phyloP scores from a whole-genome alignment of 2,329 filamentous ascomycete genomes.

The Cercospora sp. region DNA sequence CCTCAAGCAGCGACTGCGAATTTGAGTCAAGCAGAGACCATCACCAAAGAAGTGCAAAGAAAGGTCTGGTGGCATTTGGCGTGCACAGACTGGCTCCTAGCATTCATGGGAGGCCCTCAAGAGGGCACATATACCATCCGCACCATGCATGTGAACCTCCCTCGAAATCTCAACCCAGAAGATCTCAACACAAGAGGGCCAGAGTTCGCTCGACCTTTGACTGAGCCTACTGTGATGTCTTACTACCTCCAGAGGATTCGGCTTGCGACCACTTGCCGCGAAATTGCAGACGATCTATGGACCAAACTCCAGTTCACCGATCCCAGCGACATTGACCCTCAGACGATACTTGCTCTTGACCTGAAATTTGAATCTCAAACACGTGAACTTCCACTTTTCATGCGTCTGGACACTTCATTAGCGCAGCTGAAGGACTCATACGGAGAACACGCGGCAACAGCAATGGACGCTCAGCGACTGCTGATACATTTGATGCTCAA shows the following conservation, averaged over 20 bases:
- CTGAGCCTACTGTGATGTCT: constrained; percentile 47
- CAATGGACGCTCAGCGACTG: constrained; percentile 17
- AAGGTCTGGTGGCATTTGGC: constrained; percentile 36
- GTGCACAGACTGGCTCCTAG: constrained; percentile 36
- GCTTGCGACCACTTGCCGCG: constrained; percentile 44
- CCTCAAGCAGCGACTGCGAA: neutral
- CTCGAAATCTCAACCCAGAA: constrained; percentile 46
- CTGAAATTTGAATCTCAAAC: constrained; percentile 24
- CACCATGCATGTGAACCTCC: constrained; percentile 45
- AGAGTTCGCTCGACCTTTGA: constrained; percentile 34
- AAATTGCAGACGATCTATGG: constrained; percentile 41
- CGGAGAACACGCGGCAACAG: constrained; percentile 7
- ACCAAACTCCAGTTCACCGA: constrained; percentile 29
- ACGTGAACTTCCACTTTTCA: constrained; percentile 23
- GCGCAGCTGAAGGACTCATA: constrained; percentile 18
- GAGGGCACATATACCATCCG: constrained; percentile 47
- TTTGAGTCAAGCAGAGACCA: constrained; percentile 19
- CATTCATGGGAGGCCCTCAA: constrained; percentile 46
- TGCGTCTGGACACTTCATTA: constrained; percentile 17
- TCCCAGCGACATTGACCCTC: constrained; percentile 21
- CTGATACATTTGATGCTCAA: constrained; percentile 29
- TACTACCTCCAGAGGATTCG: constrained; percentile 48
- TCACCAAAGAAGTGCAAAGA: constrained; percentile 31
- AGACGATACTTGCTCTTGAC: constrained; percentile 26
- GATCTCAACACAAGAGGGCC: constrained; percentile 35